Percentiles rank a stretch among this genome's conserved stretches.
Evolutionary conservation across 805 yeast species (phyloP).

Genomic region (Scheffersomyces coipomensis): DNA sequence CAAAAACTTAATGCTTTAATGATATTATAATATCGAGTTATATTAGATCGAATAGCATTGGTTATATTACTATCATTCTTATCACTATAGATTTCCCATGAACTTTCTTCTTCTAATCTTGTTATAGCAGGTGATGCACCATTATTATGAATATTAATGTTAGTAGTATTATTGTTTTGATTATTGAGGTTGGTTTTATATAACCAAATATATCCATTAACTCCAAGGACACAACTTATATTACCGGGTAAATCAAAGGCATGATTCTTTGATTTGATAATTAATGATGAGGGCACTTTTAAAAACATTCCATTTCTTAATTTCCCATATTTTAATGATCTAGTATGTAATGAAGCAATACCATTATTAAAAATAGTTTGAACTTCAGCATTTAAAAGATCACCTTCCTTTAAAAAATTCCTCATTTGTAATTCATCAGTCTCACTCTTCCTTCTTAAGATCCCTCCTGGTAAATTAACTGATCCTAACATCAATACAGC

Average conservation of each 20-base stretch:
- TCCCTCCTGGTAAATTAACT: conserved; percentile 96
- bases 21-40: conserved; percentile 83
- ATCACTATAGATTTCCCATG: conserved; percentile 94
- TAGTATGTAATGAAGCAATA: conserved; percentile 88
- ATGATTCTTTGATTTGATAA: conserved; percentile 85
- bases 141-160: conserved; percentile 16
- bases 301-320: conserved; percentile 85
- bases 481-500: conserved; percentile 93
- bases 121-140: conserved; percentile 60
- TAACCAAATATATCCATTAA: conserved; percentile 93
- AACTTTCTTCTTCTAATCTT: conserved; percentile 85
- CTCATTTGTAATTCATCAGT: conserved; percentile 97
- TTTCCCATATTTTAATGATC: conserved; percentile 94
- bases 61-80: conserved; percentile 71
- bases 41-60: conserved; percentile 61
- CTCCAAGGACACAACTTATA: conserved; percentile 86
- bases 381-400: conserved; percentile 91
- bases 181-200: conserved; percentile 54
- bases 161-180: conserved; percentile 4
- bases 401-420: conserved; percentile 91
- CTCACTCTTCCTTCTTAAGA: conserved; percentile 88
- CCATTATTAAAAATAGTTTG: conserved; percentile 89
- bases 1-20: conserved; percentile 77
- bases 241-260: conserved; percentile 91
- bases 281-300: conserved; percentile 76